These are phyloP conservation scores for Epichloe sibirici DNA, from an alignment of 2,329 filamentous ascomycete genomes.

Conservation along the genomic window DNA sequence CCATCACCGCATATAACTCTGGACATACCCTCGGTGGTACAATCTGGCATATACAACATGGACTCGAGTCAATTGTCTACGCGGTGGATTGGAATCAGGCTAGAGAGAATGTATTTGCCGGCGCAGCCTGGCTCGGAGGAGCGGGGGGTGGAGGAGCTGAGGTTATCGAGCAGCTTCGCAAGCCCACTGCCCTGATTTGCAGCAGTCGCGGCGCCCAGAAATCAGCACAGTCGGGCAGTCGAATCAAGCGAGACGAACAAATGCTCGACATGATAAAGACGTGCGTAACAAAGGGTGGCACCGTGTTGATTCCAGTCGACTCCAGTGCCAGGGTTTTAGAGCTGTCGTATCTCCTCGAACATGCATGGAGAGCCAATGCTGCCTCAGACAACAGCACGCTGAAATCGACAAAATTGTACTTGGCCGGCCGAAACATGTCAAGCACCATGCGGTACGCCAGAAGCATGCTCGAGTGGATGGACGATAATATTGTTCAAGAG, in stretches of 20 bases:
- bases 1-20: slow-evolving; percentile 91
- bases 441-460: slow-evolving; percentile 83
- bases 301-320: slow-evolving; percentile 85
- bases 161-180: slow-evolving; percentile 84
- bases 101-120: slow-evolving; percentile 87
- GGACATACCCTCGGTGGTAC: slow-evolving; percentile 93
- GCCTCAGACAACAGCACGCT: slow-evolving; percentile 38
- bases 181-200: slow-evolving; percentile 88
- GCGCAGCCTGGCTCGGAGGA: slow-evolving; percentile 85
- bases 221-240: slow-evolving; percentile 56
- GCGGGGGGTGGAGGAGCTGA: slow-evolving; percentile 70
- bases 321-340: slow-evolving; percentile 92
- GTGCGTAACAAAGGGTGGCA: slow-evolving; percentile 71
- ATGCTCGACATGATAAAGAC: slow-evolving; percentile 71
- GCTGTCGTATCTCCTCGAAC: slow-evolving; percentile 81
- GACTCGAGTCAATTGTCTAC: slow-evolving; percentile 92
- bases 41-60: slow-evolving; percentile 98
- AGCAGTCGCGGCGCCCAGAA: slow-evolving; percentile 72
- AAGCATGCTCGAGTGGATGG: slow-evolving; percentile 99
- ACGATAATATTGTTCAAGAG: slow-evolving; percentile 84
- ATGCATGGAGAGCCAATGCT: slow-evolving; percentile 68
- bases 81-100: slow-evolving; percentile 97
- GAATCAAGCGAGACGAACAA: slow-evolving; percentile 73
- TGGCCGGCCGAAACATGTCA: slow-evolving; percentile 76
- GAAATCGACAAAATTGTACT: slow-evolving; percentile 52